Evolutionary conservation across 768 basidiomycete genomes (phyloP).

Genomic region (Termitomyces sp.): DNA sequence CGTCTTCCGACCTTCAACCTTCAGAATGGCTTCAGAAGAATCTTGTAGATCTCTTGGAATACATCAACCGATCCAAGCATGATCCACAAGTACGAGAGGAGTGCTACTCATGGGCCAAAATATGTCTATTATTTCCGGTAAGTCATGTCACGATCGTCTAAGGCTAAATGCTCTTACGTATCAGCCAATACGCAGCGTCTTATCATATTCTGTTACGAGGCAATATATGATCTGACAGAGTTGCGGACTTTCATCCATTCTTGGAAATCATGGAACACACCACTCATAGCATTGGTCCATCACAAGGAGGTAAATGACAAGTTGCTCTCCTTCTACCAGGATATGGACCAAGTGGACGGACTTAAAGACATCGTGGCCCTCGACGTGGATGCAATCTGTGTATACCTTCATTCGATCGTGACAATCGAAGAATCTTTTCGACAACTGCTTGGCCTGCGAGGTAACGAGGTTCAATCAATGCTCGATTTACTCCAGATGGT

Average conservation of each 20-base stretch:
- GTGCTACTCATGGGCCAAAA: slow-evolving; percentile 1
- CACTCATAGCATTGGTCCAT: background rate
- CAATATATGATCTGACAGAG: background rate
- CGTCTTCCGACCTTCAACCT: background rate
- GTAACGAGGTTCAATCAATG: slow-evolving; percentile 7
- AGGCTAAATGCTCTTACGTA: background rate
- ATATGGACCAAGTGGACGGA: slow-evolving; percentile 1
- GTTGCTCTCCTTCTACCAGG: slow-evolving; percentile 3
- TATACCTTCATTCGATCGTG: slow-evolving; percentile 1
- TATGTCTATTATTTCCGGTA: slow-evolving; percentile 4
- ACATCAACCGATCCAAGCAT: background rate
- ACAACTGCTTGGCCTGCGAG: slow-evolving; percentile 1
- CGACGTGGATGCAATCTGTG: slow-evolving; percentile 10
- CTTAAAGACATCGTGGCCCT: slow-evolving; percentile 5
- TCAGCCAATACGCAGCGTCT: slow-evolving; percentile 3
- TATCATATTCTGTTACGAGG: slow-evolving; percentile 1
- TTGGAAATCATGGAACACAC: slow-evolving; percentile 5
- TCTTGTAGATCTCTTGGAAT: slow-evolving; percentile 2
- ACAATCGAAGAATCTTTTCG: background rate
- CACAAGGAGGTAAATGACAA: background rate
- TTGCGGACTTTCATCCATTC: background rate
- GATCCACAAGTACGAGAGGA: background rate
- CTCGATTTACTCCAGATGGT: slow-evolving; percentile 13
- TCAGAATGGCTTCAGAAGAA: slow-evolving; percentile 4
- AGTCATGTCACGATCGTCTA: background rate